Evolutionary conservation across 805 yeast genomes (phyloP), one percentile per base, ranked within the genome.

Genomic region (Candida ascalaphidarum): DNA sequence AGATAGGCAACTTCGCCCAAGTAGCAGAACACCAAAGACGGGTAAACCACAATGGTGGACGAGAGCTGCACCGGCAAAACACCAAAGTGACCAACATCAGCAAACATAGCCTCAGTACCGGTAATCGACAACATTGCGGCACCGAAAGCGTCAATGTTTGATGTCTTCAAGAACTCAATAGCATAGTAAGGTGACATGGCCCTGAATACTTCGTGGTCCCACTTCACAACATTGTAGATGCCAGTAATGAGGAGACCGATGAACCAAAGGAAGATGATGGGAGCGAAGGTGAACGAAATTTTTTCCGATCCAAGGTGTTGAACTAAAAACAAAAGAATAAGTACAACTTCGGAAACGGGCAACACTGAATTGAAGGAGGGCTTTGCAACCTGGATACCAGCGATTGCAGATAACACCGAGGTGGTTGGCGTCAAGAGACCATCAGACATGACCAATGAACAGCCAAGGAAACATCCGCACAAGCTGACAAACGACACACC

Each of bases 401-500:
- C 67, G 19, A 74, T 50, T 1, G 80, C 77, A 30, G 72, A 61
- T 26, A 74, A 56, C 3, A 74, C 76, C 1, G 80, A 73, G 9
- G 78, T 72, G 2, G 80, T 74, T 15, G 81, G 81, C 2, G 81
- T 74, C 34, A 74, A 55, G 30, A 74, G 50, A 5, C 80, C 80
- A 47, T 74, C 80, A 7, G 77, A 68, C 21, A 74, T 50, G 12
- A 74, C 74, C 39, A 74, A 52, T 1, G 76, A 55, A 38, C 78
- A 71, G 2, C 80, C 80, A 17, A 72, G 31, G 33, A 74, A 70
- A 34, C 77, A 60, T 2, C 58, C 39, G 17, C 45, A 45, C 28
- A 65, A 35, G 19, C 58, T 61, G 30, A 55, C 41, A 21, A 35
- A 46, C 8, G 62, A 54, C 19, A 62, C 44, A 7, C 18, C 30